These are phyloP conservation scores for Colletotrichum sp. DNA, from an alignment of 2,329 filamentous ascomycete species.

Conservation along the genomic window DNA sequence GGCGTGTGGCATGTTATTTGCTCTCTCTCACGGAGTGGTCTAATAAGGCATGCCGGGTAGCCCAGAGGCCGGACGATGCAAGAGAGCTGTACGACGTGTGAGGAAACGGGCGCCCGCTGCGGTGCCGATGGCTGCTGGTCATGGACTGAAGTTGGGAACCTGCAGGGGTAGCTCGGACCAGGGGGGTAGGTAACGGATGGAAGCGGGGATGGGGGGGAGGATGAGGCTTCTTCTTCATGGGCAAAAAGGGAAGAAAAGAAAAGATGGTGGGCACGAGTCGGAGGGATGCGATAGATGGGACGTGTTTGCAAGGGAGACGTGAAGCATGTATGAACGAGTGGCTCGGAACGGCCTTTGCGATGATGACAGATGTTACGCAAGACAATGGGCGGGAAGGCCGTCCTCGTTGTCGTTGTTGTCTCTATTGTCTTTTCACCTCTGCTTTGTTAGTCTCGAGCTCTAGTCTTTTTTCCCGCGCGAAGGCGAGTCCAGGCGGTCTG, in stretches of 20 bases:
- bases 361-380: not conserved
- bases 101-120: constrained; percentile 7
- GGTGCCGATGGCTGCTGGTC: not conserved
- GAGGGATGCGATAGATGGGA: not conserved
- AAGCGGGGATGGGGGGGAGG: not conserved
- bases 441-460: not conserved
- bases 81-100: not conserved
- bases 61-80: not conserved
- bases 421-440: not conserved
- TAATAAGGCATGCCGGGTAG: not conserved
- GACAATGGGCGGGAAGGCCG: not conserved
- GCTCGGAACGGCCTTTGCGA: not conserved
- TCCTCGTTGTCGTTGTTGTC: not conserved
- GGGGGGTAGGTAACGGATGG: not conserved
- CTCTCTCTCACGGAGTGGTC: not conserved
- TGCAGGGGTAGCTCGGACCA: constrained; percentile 3
- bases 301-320: not conserved
- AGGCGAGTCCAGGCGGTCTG: not conserved
- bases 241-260: not conserved
- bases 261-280: not conserved
- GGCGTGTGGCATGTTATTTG: not conserved
- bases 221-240: not conserved
- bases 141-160: not conserved
- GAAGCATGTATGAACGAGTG: not conserved
- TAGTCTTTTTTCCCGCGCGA: not conserved